A percentile compares a stretch with the other conserved stretches of the same genome.
Evolutionary conservation across 768 basidiomycete genomes (phyloP).

Genomic region (Tricholoma terreum): DNA sequence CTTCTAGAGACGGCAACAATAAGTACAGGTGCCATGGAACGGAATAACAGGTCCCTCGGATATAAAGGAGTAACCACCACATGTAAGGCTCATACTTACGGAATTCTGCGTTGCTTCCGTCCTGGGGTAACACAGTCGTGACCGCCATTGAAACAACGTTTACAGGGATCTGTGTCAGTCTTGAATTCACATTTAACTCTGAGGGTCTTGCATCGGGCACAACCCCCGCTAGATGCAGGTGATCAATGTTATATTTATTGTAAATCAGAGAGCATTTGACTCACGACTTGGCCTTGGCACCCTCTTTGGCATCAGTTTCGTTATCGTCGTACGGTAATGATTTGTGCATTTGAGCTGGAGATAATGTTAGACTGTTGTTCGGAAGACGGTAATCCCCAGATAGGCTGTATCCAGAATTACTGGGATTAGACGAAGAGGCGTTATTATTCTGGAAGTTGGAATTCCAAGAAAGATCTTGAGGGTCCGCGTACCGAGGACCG

Average conservation of each 20-base stretch:
- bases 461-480: conserved; percentile 13
- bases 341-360: conserved; percentile 27
- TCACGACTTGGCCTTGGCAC: conserved; percentile 43
- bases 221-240: conserved; percentile 47
- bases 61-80: neutral
- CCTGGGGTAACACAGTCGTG: conserved; percentile 81
- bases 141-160: conserved; percentile 65
- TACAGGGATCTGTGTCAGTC: conserved; percentile 70
- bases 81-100: conserved; percentile 44
- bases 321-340: conserved; percentile 33
- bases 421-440: conserved; percentile 4
- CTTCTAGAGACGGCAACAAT: conserved; percentile 45
- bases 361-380: conserved; percentile 10
- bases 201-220: conserved; percentile 63
- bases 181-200: conserved; percentile 79
- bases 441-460: conserved; percentile 10
- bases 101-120: conserved; percentile 76
- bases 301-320: conserved; percentile 37
- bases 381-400: conserved; percentile 5
- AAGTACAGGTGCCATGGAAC: neutral
- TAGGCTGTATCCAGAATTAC: conserved; percentile 11
- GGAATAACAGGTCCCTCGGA: neutral
- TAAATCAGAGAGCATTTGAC: conserved; percentile 11
- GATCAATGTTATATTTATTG: conserved; percentile 3
- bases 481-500: conserved; percentile 6